These are phyloP conservation scores for Melaleuca quinquenervia DNA, from an alignment of 345 rosid genomes.

Conservation along the genomic window DNA sequence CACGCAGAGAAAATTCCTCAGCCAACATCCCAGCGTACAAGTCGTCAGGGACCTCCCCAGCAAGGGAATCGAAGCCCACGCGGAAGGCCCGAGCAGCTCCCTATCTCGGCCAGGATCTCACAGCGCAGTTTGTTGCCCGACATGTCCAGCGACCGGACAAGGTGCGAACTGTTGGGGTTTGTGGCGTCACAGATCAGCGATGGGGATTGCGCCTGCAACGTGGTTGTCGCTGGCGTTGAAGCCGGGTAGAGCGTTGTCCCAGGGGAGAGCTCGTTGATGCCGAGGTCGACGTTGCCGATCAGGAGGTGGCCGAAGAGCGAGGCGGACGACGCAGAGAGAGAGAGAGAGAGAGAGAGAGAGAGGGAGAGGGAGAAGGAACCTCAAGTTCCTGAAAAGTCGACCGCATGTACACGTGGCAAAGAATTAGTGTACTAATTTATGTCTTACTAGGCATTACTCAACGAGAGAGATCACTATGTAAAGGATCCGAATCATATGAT, in stretches of 20 bases:
- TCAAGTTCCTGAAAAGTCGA: too few relatives aligned
- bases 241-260: slow-evolving; percentile 9
- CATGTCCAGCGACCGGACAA: too few relatives aligned
- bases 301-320: too few relatives aligned
- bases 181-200: slow-evolving; percentile 33
- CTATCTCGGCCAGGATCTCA: slow-evolving; percentile 30
- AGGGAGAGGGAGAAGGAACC: too few relatives aligned
- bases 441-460: neutral
- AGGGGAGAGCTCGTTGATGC: too few relatives aligned
- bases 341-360: too few relatives aligned
- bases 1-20: slow-evolving; percentile 31
- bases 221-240: slow-evolving; percentile 70
- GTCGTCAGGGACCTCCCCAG: slow-evolving; percentile 46
- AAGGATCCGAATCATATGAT: too few relatives aligned
- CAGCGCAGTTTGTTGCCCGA: slow-evolving; percentile 38
- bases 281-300: too few relatives aligned
- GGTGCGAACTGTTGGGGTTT: slow-evolving; percentile 8
- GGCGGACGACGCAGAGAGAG: too few relatives aligned
- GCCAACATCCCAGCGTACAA: slow-evolving; percentile 32
- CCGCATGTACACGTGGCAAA: neutral
- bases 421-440: neutral
- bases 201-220: slow-evolving; percentile 48
- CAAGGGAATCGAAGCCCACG: slow-evolving; percentile 59
- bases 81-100: slow-evolving; percentile 40
- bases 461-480: too few relatives aligned